Percentiles rank a stretch among this genome's conserved stretches.
Evolutionary conservation across 2,329 filamentous ascomycete species (phyloP).

Genomic region (Fusarium sp.): DNA sequence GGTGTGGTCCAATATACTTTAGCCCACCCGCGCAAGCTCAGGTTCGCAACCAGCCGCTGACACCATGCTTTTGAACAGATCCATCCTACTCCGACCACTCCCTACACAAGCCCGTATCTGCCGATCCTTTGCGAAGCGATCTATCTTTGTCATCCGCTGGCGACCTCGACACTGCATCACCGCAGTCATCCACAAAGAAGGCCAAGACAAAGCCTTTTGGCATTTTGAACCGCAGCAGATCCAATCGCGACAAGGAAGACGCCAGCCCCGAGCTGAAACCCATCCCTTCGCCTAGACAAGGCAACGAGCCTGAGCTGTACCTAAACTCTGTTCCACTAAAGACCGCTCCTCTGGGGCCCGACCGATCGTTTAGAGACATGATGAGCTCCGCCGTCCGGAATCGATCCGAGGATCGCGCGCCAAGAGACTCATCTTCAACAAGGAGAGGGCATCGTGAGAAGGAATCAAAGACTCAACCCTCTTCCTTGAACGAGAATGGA

Average conservation of each 20-base stretch:
- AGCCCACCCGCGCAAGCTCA: slow-evolving; percentile 18
- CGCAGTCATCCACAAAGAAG: slow-evolving; percentile 53
- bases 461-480: slow-evolving; percentile 59
- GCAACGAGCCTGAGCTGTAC: slow-evolving; percentile 42
- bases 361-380: slow-evolving; percentile 72
- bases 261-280: slow-evolving; percentile 51
- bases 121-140: slow-evolving; percentile 59
- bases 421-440: slow-evolving; percentile 53
- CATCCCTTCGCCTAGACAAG: slow-evolving; percentile 32
- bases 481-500: slow-evolving; percentile 66
- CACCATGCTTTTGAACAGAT: slow-evolving; percentile 37
- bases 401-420: slow-evolving; percentile 73
- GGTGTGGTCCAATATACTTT: slow-evolving; percentile 30
- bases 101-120: slow-evolving; percentile 51
- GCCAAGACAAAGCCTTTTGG: slow-evolving; percentile 64
- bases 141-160: slow-evolving; percentile 59
- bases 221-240: slow-evolving; percentile 60
- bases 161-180: slow-evolving; percentile 54
- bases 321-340: slow-evolving; percentile 55
- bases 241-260: slow-evolving; percentile 60
- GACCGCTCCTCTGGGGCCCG: slow-evolving; percentile 69
- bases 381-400: slow-evolving; percentile 71
- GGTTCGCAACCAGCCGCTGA: slow-evolving; percentile 35
- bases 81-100: slow-evolving; percentile 44
- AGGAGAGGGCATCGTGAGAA: slow-evolving; percentile 57